Conservation (phyloP, 2,329 filamentous ascomycete genomes). For the Ascochyta pisi region DNA sequence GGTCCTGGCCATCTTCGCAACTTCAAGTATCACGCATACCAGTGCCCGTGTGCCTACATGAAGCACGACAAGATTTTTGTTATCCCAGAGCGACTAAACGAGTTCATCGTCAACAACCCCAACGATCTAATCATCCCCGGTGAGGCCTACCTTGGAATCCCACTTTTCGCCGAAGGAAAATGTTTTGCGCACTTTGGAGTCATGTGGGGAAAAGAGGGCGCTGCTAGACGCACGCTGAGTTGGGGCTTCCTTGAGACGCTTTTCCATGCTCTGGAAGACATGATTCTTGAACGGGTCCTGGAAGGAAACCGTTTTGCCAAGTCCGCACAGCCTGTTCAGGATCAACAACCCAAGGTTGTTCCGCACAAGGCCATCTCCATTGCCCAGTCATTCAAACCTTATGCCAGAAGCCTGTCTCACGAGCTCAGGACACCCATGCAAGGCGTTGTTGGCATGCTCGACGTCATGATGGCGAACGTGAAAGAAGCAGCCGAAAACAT, state of each 20-base stretch:
- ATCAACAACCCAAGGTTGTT: conserved; percentile 53
- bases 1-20: conserved; percentile 60
- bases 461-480: conserved; percentile 77
- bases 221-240: conserved; percentile 61
- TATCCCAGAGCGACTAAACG: conserved; percentile 66
- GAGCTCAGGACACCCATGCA: conserved; percentile 78
- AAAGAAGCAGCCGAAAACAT: conserved; percentile 68
- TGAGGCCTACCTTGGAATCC: conserved; percentile 72
- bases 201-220: conserved; percentile 72
- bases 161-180: conserved; percentile 69
- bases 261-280: conserved; percentile 71
- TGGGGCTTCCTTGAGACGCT: conserved; percentile 74
- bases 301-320: conserved; percentile 57
- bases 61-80: conserved; percentile 74
- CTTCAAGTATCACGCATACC: conserved; percentile 69
- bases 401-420: conserved; percentile 74
- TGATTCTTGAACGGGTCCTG: conserved; percentile 65
- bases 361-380: conserved; percentile 64
- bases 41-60: conserved; percentile 72
- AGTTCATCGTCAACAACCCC: conserved; percentile 66
- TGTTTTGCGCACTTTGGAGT: conserved; percentile 75
- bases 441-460: conserved; percentile 76
- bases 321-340: conserved; percentile 29
- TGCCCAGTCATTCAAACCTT: conserved; percentile 72
- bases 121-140: conserved; percentile 66